Evolutionary conservation across 768 basidiomycete species (phyloP), one percentile per base, ranked within the genome.

Genomic region (Tulasnella sp.): DNA sequence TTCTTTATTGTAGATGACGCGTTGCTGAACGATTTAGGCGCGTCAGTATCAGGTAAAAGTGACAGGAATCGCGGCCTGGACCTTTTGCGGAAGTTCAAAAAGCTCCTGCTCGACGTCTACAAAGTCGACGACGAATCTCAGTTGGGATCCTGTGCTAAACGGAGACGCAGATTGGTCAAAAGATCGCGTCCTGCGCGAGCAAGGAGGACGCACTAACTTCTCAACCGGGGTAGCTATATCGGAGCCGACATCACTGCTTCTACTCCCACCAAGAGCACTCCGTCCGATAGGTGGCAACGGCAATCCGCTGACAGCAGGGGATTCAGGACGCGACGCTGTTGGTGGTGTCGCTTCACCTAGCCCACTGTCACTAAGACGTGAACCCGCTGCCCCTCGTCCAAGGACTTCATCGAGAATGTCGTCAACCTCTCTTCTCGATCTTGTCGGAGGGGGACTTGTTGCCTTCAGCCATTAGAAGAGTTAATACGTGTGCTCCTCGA

Each of bases 71-170:
- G 44, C 20, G 18, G 31, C 11, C 83, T 88, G 72, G 79, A 95
- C 96, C 88, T 93, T 95, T 83, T 93, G 92, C 2, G 96, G 96
- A 16, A 96, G 87, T 83, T 97, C 96, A 83, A 95, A 97, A 7
- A 98, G 87, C 84, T 98, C 96, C 84, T 95, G 92, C 82, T 96
- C 94, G 24, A 94, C 89, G 82, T 97, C 95, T 75, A 97, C 90
- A n/a, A 96, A 89, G 84, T 95, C 94, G n/a, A 90, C 90, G 64
- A 91, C 87, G 41, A 90, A 88, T 64, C 93, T 89, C 20, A 42
- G 48, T n/a, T 75, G 50, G 28, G 41, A 81, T 64, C 80, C 44
- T 73, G 48, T 80, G 40, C 72, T 40, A 46, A 72, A 41, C 44
- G 41, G 44, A 80, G 37, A 41, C 64, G 77, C 78, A 16, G 78